A percentile compares a stretch with the other conserved stretches of the same genome.
These are phyloP conservation scores for Nakazawaea laoshanensis DNA, from an alignment of 805 yeast genomes.

Conservation along the genomic window DNA sequence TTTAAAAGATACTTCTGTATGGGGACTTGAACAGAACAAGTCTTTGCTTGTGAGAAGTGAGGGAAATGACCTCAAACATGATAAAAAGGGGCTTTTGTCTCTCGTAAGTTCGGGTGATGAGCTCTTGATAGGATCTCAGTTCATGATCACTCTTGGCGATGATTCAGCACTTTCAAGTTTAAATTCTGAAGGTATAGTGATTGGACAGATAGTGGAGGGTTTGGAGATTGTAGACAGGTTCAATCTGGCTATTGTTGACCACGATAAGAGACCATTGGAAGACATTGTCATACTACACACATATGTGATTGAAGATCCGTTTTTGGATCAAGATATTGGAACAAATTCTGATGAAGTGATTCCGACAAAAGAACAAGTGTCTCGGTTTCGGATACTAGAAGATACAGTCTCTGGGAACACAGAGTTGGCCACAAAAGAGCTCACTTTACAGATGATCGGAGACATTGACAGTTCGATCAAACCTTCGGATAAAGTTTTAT, in stretches of 20 bases:
- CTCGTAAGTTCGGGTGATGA: constrained; percentile 13
- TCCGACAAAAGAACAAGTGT: neutral
- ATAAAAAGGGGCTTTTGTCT: constrained; percentile 26
- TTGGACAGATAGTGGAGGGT: constrained; percentile 49
- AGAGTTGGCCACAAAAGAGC: constrained; percentile 42
- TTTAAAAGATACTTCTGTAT: constrained; percentile 21
- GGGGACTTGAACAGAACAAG: constrained; percentile 18
- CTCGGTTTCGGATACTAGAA: neutral
- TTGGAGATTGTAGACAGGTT: constrained; percentile 33
- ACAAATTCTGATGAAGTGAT: neutral
- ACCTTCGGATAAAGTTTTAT: constrained; percentile 55
- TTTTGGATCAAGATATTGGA: constrained; percentile 19
- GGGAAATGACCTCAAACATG: constrained; percentile 18
- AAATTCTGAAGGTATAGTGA: constrained; percentile 19
- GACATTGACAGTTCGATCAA: constrained; percentile 47
- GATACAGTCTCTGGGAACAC: constrained; percentile 11
- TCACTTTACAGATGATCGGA: constrained; percentile 56
- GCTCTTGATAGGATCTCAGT: constrained; percentile 24
- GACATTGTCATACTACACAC: constrained; percentile 46
- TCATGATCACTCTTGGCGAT: constrained; percentile 27
- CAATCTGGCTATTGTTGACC: constrained; percentile 30
- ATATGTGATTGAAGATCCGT: constrained; percentile 47
- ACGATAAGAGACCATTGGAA: constrained; percentile 28
- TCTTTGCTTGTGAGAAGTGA: constrained; percentile 9
- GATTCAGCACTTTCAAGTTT: constrained; percentile 17